Base-by-base conservation (phyloP, 2,329 filamentous ascomycete species). In the Fusarium anthophilum region DNA sequence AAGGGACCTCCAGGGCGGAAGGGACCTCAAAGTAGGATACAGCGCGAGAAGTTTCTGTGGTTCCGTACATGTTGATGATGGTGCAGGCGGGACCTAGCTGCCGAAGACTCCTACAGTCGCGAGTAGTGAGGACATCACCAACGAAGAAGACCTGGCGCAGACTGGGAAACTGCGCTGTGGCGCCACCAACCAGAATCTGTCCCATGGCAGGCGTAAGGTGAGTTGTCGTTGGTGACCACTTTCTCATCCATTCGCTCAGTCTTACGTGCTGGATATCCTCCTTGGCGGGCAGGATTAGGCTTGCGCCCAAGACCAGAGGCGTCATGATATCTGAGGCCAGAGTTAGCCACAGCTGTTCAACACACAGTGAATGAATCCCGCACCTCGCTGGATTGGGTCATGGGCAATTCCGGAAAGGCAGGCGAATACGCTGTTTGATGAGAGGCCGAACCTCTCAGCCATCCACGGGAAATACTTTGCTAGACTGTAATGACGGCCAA, bases 171-270 rank as follows among this genome's bases (percentile, higher is more conserved):
- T 93, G 83, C 0, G 94, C 91, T 7, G 86, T 91, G 30, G 94
- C 93, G 75, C 93, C 94, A 48, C 95, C 95, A n/a, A 96, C 92
- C 5, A 98, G 85, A 70, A 98, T 96, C 77, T 98, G 94, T 63
- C 95, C 95, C 95, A 98, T 98, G 65, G 96, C 96, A 15, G 96
- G 96, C 3, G 96, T 99, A 44, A 98, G 84, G 82, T 98, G 96
- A 18, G 93, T 94, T 26, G 95, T 93, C 22, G 92, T 97, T 6
- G 93, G 90, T 63, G 88, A 84, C 79, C 93, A 89, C 59, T 92
- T 89, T 59, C 88, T 87, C 88, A 98, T 94, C 96, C 96, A 99
- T 79, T 97, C 94, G 9, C 92, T 92, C 6, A 77, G 37, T 43
- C 45, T 91, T 83, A 98, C 95, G 80, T 98, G 93, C 61, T 92